Evolutionary conservation across 2,329 filamentous ascomycete species (phyloP), one percentile per base, ranked within the genome.

Genomic region (Talaromyces sp.): DNA sequence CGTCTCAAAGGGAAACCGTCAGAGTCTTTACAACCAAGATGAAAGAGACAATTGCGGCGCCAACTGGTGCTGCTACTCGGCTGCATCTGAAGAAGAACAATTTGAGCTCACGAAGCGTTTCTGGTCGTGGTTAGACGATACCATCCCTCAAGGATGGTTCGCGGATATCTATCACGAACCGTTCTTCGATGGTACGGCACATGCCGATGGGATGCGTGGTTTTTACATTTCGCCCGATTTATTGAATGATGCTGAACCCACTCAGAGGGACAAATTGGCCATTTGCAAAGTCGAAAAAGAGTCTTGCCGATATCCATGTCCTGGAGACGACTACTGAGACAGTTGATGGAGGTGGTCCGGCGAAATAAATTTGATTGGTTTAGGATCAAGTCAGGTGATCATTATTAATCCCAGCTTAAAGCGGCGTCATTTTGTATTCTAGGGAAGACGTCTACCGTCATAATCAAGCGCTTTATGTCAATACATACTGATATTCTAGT

Each of bases 171-270:
- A 68, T 17, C 71, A 72, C 47, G 27, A 62, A 27, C 55, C 69
- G 7, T 77, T 74, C 57, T 75, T 72, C 51, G 66, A 75, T 47
- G 72, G 72, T 6, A 70, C 69, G 2, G 66, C 68, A 1, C 69
- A 72, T 62, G 62, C 72, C 1, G 70, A 76, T 60, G 70, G 73
- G 7, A 51, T 64, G 6, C 60, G 28, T 25, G 63, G 66, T 4
- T 64, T 75, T 58, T 67, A 68, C 58, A 56, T 71, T 11, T 59
- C 65, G 9, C 15, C 22, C 2, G 44, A 47, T 3, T 11, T 47
- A 15, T 25, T 25, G 22, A 9, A 19, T 19, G 53, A 67, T 22
- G 59, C 68, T 22, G 65, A 68, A 7, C 62, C 67, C 49, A 25
- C 59, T 2, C 28, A 11, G 11, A 47, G 25, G 44, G 4, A 4